These are phyloP conservation scores for Grigorovia transvaalensis DNA, from an alignment of 805 yeast species.

Conservation along the genomic window DNA sequence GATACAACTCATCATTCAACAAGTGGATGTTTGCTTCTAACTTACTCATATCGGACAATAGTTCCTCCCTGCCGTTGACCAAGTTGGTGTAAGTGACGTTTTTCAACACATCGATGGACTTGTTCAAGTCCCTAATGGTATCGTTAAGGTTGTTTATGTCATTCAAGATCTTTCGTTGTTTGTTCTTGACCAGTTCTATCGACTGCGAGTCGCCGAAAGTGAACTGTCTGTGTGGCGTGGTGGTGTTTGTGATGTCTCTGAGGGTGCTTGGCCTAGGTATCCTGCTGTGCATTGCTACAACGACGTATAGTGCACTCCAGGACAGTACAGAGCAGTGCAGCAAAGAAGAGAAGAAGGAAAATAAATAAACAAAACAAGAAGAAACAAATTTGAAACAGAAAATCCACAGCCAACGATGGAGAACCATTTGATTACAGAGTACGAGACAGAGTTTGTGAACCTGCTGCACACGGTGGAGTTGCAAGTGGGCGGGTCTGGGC, in stretches of 20 bases:
- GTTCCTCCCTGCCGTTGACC: background rate
- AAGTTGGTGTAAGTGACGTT: background rate
- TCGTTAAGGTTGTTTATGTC: conserved; percentile 22
- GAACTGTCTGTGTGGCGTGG: background rate
- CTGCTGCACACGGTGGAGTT: conserved; percentile 21
- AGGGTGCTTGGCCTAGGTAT: background rate
- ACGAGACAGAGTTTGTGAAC: conserved; percentile 31
- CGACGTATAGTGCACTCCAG: too few relatives aligned
- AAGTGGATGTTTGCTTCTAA: background rate
- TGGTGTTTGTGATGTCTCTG: conserved; percentile 6
- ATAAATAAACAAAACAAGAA: too few relatives aligned
- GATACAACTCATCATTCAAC: background rate
- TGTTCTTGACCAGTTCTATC: conserved; percentile 24
- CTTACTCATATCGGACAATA: background rate
- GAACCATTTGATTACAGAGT: conserved; percentile 5
- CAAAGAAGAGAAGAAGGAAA: background rate
- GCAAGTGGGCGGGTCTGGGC: conserved; percentile 3
- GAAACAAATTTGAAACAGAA: background rate
- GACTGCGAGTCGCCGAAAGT: conserved; percentile 25
- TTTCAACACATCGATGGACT: conserved; percentile 4
- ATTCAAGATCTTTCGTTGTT: conserved; percentile 23
- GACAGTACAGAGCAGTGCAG: background rate
- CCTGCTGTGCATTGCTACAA: background rate
- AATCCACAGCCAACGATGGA: background rate
- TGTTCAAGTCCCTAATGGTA: conserved; percentile 21